These are phyloP conservation scores for Lepidium campestre DNA, from an alignment of 441 rosid species.

Conservation along the genomic window DNA sequence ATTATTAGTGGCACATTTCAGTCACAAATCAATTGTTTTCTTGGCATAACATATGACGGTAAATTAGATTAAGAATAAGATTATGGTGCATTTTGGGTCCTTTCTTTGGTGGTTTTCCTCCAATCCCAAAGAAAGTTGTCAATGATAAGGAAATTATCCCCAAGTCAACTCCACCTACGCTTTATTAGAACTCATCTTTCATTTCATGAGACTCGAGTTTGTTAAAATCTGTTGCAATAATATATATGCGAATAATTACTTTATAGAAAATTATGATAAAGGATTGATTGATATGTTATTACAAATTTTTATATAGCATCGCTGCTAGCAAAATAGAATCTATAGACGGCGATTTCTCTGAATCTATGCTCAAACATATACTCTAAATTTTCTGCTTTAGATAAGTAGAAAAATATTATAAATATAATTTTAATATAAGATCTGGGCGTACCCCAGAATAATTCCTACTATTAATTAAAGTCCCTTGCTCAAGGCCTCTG, in stretches of 20 bases:
- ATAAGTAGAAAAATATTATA: too few species aligned
- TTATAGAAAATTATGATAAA: background rate
- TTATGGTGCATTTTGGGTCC: conserved; percentile 99
- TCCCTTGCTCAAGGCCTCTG: too few species aligned
- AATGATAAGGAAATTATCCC: conserved; percentile 72
- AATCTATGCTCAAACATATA: too few species aligned
- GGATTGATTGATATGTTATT: conserved; percentile 25
- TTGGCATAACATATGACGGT: conserved; percentile 70
- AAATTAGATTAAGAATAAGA: conserved; percentile 97
- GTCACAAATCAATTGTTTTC: background rate
- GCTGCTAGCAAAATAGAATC: too few species aligned
- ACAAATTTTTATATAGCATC: conserved; percentile 35
- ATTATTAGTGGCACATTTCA: too few species aligned
- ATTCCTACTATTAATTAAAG: too few species aligned
- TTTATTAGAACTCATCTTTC: conserved; percentile 51
- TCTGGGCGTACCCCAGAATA: too few species aligned
- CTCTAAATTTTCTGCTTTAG: too few species aligned
- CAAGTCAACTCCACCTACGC: conserved; percentile 71
- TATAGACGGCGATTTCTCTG: too few species aligned
- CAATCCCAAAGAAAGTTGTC: conserved; percentile 81
- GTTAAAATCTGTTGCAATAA: background rate
- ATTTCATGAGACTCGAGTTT: background rate
- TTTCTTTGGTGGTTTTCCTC: conserved; percentile 99
- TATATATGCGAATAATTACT: background rate
- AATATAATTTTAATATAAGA: too few species aligned